Percentiles rank a stretch among this genome's conserved stretches.
Evolutionary conservation across 495 filamentous ascomycete genomes (phyloP).

Genomic region (Evernia prunastri): DNA sequence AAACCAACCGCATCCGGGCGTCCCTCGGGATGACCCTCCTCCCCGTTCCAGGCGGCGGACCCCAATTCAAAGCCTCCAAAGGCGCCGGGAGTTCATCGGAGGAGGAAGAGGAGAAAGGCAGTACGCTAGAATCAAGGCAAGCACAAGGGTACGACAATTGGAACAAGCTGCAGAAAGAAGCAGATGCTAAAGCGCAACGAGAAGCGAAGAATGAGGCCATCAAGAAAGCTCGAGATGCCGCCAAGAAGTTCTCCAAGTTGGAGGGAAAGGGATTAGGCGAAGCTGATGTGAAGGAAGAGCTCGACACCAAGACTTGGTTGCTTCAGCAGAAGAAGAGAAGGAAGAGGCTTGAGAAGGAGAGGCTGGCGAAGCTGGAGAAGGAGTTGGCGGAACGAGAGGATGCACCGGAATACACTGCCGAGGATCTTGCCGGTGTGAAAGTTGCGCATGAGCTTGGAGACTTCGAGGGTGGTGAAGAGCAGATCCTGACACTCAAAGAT

Average conservation of each 20-base stretch:
- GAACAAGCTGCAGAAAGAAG: constrained; percentile 56
- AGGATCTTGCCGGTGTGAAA: constrained; percentile 81
- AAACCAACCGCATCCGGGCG: constrained; percentile 86
- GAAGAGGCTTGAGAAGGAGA: constrained; percentile 77
- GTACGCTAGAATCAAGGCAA: constrained; percentile 74
- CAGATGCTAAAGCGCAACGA: constrained; percentile 62
- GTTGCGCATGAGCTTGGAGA: constrained; percentile 77
- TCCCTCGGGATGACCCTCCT: constrained; percentile 87
- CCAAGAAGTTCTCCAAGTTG: constrained; percentile 64
- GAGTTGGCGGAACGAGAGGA: constrained; percentile 64
- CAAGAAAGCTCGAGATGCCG: constrained; percentile 81
- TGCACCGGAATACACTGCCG: constrained; percentile 60
- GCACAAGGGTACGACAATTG: constrained; percentile 71
- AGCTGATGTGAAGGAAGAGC: constrained; percentile 51
- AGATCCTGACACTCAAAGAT: constrained; percentile 87
- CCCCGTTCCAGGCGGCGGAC: constrained; percentile 66
- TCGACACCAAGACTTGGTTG: constrained; percentile 81
- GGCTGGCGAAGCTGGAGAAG: constrained; percentile 56
- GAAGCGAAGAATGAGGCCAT: constrained; percentile 72
- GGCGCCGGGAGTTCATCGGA: constrained; percentile 41
- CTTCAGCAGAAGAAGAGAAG: constrained; percentile 80
- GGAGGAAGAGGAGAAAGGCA: constrained; percentile 62
- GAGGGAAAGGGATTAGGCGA: constrained; percentile 77
- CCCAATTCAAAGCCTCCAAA: constrained; percentile 53
- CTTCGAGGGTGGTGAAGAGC: constrained; percentile 73